These are phyloP conservation scores for Hypoxylon fragiforme DNA, from an alignment of 495 filamentous ascomycete genomes.

Conservation along the genomic window DNA sequence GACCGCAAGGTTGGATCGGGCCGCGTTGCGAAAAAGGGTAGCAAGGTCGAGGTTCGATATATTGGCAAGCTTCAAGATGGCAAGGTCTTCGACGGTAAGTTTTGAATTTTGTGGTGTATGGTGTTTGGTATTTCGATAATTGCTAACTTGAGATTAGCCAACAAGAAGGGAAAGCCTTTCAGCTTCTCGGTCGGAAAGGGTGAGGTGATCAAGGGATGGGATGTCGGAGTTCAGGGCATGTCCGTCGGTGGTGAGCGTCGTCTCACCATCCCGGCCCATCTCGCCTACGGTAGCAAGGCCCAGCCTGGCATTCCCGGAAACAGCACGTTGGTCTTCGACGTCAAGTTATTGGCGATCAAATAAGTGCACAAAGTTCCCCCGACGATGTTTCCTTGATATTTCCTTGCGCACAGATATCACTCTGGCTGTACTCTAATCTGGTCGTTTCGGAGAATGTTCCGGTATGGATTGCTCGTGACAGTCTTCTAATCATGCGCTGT, in stretches of 20 bases:
- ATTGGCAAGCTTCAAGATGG: slow-evolving; percentile 93
- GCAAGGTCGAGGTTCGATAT: slow-evolving; percentile 89
- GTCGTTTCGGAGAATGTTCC: slow-evolving; percentile 19
- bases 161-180: slow-evolving; percentile 98
- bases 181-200: slow-evolving; percentile 89
- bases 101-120: not conserved
- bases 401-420: slow-evolving; percentile 38
- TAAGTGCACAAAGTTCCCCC: slow-evolving; percentile 35
- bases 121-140: not conserved
- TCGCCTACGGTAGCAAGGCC: slow-evolving; percentile 83
- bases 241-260: slow-evolving; percentile 88
- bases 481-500: slow-evolving; percentile 22
- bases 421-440: slow-evolving; percentile 35
- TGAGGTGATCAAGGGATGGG: slow-evolving; percentile 99
- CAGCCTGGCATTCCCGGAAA: slow-evolving; percentile 84
- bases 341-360: slow-evolving; percentile 79
- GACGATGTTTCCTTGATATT: slow-evolving; percentile 32
- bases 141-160: slow-evolving; percentile 60
- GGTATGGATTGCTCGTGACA: slow-evolving; percentile 12
- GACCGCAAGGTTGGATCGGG: slow-evolving; percentile 91
- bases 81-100: slow-evolving; percentile 90
- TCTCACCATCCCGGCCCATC: slow-evolving; percentile 79
- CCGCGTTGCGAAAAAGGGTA: slow-evolving; percentile 78
- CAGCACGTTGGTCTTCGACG: slow-evolving; percentile 87
- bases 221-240: slow-evolving; percentile 92